Evolutionary conservation across 805 yeast species (phyloP).

Genomic region (Saccharomycopsis fibuligera): DNA sequence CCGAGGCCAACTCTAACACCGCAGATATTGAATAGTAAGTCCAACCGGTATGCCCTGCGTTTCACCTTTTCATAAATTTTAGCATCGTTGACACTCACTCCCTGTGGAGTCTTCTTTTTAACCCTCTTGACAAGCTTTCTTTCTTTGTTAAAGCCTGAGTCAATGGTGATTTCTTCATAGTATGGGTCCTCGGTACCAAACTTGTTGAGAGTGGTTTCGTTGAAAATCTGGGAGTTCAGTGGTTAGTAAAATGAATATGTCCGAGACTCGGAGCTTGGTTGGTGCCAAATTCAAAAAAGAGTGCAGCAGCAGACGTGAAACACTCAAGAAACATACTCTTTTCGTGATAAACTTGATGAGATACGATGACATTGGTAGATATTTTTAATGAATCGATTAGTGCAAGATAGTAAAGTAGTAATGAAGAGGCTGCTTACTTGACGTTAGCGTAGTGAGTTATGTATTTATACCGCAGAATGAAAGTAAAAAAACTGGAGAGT

Average conservation of each 20-base stretch:
- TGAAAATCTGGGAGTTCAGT: slow-evolving; percentile 25
- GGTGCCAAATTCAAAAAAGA: neutral
- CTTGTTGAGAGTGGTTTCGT: slow-evolving; percentile 30
- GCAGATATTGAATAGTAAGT: slow-evolving; percentile 52
- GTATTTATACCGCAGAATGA: neutral
- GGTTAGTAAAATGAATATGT: neutral
- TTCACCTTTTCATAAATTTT: slow-evolving; percentile 44
- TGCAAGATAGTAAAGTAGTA: neutral
- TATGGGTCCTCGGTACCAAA: slow-evolving; percentile 41
- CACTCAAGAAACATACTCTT: slow-evolving; percentile 1
- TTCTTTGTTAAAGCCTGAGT: neutral
- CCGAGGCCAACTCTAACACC: slow-evolving; percentile 68
- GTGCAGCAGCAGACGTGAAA: neutral
- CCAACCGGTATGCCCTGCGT: slow-evolving; percentile 59
- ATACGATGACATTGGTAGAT: slow-evolving; percentile 7
- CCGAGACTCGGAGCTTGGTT: neutral
- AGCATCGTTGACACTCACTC: slow-evolving; percentile 47
- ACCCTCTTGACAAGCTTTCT: slow-evolving; percentile 25
- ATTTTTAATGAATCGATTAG: neutral
- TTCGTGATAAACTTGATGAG: slow-evolving; percentile 14
- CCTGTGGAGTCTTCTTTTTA: slow-evolving; percentile 49
- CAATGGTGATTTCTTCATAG: slow-evolving; percentile 28
- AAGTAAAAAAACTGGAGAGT: neutral
- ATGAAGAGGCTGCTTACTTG: neutral
- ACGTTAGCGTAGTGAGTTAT: neutral